phyloP scores from a whole-genome alignment of 2,329 filamentous ascomycete species.

The Ophiostoma piceae region DNA sequence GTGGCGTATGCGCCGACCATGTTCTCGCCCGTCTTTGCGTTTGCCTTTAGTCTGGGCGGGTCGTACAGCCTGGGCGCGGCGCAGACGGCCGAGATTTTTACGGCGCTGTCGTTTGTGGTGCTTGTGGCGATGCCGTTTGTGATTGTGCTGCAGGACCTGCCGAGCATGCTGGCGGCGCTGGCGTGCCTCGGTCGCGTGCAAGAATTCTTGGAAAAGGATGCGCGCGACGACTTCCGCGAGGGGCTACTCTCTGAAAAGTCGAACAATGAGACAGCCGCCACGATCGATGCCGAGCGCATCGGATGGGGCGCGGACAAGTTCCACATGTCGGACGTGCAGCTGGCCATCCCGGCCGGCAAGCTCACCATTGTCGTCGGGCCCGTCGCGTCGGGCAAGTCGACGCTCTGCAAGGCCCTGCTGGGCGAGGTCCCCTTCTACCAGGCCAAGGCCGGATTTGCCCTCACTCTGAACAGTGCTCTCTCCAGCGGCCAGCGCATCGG shows the following conservation, averaged over 20 bases:
- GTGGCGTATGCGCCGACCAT: slow-evolving; percentile 36
- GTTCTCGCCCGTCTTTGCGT: slow-evolving; percentile 36
- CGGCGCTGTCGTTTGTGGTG: slow-evolving; percentile 34
- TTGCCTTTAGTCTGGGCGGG: slow-evolving; percentile 29
- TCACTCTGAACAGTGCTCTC: background rate
- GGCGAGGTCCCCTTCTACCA: slow-evolving; percentile 32
- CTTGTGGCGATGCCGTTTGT: slow-evolving; percentile 35
- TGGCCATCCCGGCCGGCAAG: slow-evolving; percentile 32
- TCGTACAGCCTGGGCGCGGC: slow-evolving; percentile 28
- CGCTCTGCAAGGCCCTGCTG: slow-evolving; percentile 39
- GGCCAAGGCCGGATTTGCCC: slow-evolving; percentile 21
- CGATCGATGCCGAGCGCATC: slow-evolving; percentile 30
- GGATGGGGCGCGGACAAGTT: slow-evolving; percentile 35
- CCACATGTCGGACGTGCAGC: slow-evolving; percentile 34
- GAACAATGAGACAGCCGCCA: background rate
- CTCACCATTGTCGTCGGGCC: slow-evolving; percentile 42
- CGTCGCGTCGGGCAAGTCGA: slow-evolving; percentile 43
- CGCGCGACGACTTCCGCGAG: slow-evolving; percentile 31
- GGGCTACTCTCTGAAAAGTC: background rate
- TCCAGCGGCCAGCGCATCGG: slow-evolving; percentile 30
- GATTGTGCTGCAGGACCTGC: slow-evolving; percentile 34
- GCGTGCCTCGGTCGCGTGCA: slow-evolving; percentile 36
- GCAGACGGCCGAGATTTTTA: slow-evolving; percentile 30
- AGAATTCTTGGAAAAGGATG: slow-evolving; percentile 35
- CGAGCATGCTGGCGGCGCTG: slow-evolving; percentile 33